Base-by-base conservation (phyloP, 164 flowering plant genomes). In the Taxillus chinensis region DNA sequence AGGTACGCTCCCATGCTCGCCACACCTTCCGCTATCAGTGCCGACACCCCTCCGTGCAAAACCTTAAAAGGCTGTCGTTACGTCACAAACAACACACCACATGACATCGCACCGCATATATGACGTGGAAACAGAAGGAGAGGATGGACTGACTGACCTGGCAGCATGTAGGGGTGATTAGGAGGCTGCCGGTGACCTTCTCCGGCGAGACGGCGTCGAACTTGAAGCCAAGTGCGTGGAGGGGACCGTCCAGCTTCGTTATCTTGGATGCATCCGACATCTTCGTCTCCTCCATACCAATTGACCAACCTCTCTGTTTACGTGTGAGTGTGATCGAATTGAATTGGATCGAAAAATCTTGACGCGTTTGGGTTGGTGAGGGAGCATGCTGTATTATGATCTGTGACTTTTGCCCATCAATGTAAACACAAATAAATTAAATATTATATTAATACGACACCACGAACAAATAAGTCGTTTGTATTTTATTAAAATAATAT, bases 41-140 rank as follows among this genome's bases (percentile, higher is more conserved):
- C 98, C 27, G 92, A 90, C 5, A 90, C 87, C 10, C 98, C 98
- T 0, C 97, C 98, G 62, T 90, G 96, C 40, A 90, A 74, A 68
- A 86, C 90, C 78, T 82, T 82, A 75, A 86, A 90, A 5, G 92
- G 93, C 96, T 86, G 82, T 62, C 13, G 12, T 8, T 7, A 7
- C 51, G 51, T 8, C 8, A 39, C 2, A 4, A 14, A 8, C 0
- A 6, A 12, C 1, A 40, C 6, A 14, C 2, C 46, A 3, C 11
- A 39, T 3, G 8, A 6, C 27, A 27, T 27, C 27, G 27, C 27
- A 27, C 2, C 27, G 27, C 27, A 27, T 27, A 27, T 27, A 27
- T 27, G 27, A 27, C 27, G 27, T 27, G 27, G 2, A 8, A 48
- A 38, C 41, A 14, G 2, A 42, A 27, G 45, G 8, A 42, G 17